Base-by-base conservation (phyloP, 2,329 filamentous ascomycete genomes). In the Chaetomium olivaceum region DNA sequence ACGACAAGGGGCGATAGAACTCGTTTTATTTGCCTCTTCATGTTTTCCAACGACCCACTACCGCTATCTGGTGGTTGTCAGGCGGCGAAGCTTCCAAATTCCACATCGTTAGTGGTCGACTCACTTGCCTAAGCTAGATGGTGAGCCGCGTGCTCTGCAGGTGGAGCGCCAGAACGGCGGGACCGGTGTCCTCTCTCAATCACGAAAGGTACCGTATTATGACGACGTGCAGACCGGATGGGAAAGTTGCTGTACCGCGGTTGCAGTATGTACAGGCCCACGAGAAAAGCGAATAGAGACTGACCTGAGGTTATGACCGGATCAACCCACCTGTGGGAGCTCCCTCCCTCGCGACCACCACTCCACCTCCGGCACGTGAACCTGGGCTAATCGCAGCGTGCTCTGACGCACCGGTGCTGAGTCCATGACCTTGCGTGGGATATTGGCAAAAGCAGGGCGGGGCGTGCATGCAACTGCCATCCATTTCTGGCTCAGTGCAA, bases 1-100 rank as follows among this genome's bases (percentile, higher is more conserved):
- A 33, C 52, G 51, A 58, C 60, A 14, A 68, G 33, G 4, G 50
- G 64, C 58, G 33, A 64, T 25, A 67, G 33, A 23, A 4, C 29
- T n/a, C 39, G 36, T 2, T 9, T 52, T 57, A 52, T 12, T 63
- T 48, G 19, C 66, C 64, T 70, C 33, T 61, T 65, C 33, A 4
- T 27, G 16, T 7, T n/a, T 4, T 19, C n/a, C 39, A 1, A n/a
- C 1, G 5, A n/a, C 16, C 5, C 16, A 6, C 39, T 19, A 6
- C 39, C 16, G 39, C 16, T n/a, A 1, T 43, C 39, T 7, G 5
- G 16, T 5, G 39, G 14, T 7, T 19, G 39, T 43, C 16, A 1
- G 39, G 16, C 39, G 16, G 39, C 16, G 4, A 43, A 19, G 39
- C 39, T 43, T 43, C 39, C 39, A 43, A 43, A 16, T n/a, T 19